These are phyloP conservation scores for Toxicodendron radicans DNA, from an alignment of 345 rosid genomes.

Conservation along the genomic window DNA sequence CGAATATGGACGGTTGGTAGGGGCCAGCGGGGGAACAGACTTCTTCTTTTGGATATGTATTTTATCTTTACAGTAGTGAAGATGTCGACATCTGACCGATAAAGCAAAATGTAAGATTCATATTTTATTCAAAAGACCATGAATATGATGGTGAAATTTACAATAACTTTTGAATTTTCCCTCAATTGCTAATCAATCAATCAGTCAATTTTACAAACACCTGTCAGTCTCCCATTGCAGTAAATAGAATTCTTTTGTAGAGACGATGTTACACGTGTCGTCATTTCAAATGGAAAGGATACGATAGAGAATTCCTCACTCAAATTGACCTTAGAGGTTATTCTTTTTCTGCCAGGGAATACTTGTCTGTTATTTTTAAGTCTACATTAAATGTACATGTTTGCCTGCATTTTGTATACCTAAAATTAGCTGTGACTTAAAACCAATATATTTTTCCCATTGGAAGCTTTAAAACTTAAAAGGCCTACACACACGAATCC, in stretches of 20 bases:
- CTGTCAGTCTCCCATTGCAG: constrained; percentile 6
- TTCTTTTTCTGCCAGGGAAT: too few relatives aligned
- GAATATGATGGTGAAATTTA: constrained; percentile 11
- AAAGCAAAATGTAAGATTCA: neutral
- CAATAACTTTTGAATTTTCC: neutral
- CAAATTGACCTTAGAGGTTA: too few relatives aligned
- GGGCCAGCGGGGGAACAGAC: neutral
- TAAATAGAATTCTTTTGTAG: neutral
- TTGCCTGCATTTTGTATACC: too few relatives aligned
- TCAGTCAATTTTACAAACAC: constrained; percentile 16
- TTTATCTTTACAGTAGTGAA: too few relatives aligned
- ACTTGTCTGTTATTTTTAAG: too few relatives aligned
- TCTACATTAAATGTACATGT: too few relatives aligned
- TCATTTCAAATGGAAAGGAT: neutral
- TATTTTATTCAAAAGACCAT: constrained; percentile 2
- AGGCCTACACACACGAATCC: too few relatives aligned
- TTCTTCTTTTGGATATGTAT: neutral
- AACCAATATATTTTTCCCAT: too few relatives aligned
- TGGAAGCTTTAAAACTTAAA: too few relatives aligned
- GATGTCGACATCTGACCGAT: neutral
- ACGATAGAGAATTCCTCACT: too few relatives aligned
- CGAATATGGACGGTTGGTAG: neutral
- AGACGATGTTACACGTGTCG: neutral
- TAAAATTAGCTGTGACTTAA: too few relatives aligned
- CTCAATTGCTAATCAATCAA: neutral